These are phyloP conservation scores for Sesbania bispinosa DNA, from an alignment of 306 rosid genomes.

Conservation along the genomic window DNA sequence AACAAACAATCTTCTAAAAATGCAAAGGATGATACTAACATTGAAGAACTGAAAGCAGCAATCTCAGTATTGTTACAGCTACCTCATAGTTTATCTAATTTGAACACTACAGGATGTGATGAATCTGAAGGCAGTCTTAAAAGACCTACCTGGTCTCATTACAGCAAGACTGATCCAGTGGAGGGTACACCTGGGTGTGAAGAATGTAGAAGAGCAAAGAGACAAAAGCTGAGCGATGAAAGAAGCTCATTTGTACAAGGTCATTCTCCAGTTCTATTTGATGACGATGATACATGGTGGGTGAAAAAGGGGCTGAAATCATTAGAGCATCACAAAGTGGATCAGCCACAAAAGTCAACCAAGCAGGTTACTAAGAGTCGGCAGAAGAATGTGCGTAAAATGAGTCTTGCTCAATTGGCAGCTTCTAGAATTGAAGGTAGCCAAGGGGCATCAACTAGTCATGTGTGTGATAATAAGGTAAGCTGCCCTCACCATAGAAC, in stretches of 20 bases:
- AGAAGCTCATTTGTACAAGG: constrained; percentile 57
- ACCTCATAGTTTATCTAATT: constrained; percentile 42
- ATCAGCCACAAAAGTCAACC: constrained; percentile 58
- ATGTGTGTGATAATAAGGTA: constrained; percentile 79
- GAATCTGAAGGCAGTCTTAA: constrained; percentile 58
- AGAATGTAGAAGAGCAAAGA: constrained; percentile 84
- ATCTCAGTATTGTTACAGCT: constrained; percentile 62
- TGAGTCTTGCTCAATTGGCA: constrained; percentile 85
- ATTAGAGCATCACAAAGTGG: constrained; percentile 62
- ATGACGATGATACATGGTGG: constrained; percentile 91
- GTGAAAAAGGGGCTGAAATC: constrained; percentile 71
- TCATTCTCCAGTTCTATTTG: constrained; percentile 50
- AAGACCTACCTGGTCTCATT: constrained; percentile 44
- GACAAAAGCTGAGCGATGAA: constrained; percentile 72
- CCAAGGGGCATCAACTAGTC: constrained; percentile 98
- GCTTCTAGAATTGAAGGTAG: constrained; percentile 95
- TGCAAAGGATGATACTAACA: constrained; percentile 41
- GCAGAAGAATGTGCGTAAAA: constrained; percentile 72
- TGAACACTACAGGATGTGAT: constrained; percentile 44
- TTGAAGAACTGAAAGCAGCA: constrained; percentile 75
- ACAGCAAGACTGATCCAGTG: constrained; percentile 53
- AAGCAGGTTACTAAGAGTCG: constrained; percentile 72
- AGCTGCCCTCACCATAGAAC: constrained; percentile 80
- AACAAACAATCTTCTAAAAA: constrained; percentile 39
- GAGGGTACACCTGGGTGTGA: constrained; percentile 93